Evolutionary conservation across 257 asterid genomes (phyloP).

Genomic region (Haberlea rhodopensis): DNA sequence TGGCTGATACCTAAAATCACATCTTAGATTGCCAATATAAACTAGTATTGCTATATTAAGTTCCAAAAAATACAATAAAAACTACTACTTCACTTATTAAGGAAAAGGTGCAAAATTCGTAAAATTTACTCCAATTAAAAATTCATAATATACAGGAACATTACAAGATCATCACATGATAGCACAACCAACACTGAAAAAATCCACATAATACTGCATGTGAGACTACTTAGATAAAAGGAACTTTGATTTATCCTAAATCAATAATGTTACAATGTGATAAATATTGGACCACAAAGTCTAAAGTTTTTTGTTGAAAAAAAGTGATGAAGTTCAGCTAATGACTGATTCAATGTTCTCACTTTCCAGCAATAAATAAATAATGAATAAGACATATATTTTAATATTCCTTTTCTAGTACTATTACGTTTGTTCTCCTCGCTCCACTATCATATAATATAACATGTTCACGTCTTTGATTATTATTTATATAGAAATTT

Average conservation of each 20-base stretch:
- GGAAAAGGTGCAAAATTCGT: no score
- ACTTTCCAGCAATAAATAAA: slow-evolving; percentile 23
- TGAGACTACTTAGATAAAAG: no score
- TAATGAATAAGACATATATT: not conserved
- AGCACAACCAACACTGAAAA: no score
- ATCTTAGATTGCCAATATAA: no score
- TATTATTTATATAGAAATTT: no score
- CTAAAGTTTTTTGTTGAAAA: slow-evolving; percentile 16
- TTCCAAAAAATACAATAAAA: no score
- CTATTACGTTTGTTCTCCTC: not conserved
- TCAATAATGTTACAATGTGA: not conserved
- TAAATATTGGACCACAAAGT: not conserved
- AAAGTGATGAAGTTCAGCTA: slow-evolving; percentile 32
- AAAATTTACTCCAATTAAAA: not conserved
- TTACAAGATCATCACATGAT: no score
- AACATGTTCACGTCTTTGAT: not conserved
- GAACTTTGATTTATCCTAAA: slow-evolving; percentile 2
- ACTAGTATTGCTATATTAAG: no score
- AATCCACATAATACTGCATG: no score
- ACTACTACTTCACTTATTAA: no score
- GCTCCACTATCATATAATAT: no score
- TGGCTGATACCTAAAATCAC: no score
- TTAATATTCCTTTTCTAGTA: not conserved
- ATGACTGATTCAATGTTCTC: slow-evolving; percentile 47
- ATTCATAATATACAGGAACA: not conserved